phyloP scores from a whole-genome alignment of 2,329 filamentous ascomycete genomes.

The Epichloe gansuensis region DNA sequence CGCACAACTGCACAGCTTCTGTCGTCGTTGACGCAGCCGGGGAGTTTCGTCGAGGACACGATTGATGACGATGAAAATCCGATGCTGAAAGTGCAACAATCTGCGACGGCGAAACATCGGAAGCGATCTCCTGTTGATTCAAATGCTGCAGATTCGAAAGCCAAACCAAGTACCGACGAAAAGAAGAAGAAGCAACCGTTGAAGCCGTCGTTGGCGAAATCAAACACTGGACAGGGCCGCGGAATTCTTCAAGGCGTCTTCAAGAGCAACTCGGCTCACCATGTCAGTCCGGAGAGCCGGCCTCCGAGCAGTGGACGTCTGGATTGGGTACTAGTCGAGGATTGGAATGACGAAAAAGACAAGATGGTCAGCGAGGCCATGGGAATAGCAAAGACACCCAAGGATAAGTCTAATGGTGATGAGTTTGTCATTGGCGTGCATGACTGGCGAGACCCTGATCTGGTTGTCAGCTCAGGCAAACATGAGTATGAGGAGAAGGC shows the following conservation, averaged over 20 bases:
- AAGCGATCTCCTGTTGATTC: slow-evolving; percentile 16
- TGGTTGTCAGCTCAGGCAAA: slow-evolving; percentile 9
- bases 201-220: slow-evolving; percentile 11
- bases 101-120: slow-evolving; percentile 24
- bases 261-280: slow-evolving; percentile 15
- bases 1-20: slow-evolving; percentile 88
- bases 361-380: slow-evolving; percentile 28
- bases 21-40: slow-evolving; percentile 69
- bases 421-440: slow-evolving; percentile 73
- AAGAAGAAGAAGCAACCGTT: slow-evolving; percentile 11
- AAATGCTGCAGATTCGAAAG: slow-evolving; percentile 16
- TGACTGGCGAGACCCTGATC: slow-evolving; percentile 71
- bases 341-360: slow-evolving; percentile 47
- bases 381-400: slow-evolving; percentile 13
- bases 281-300: slow-evolving; percentile 40
- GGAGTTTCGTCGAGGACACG: slow-evolving; percentile 47
- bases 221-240: not conserved
- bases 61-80: slow-evolving; percentile 48
- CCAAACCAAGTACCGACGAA: slow-evolving; percentile 15
- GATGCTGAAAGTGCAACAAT: slow-evolving; percentile 38
- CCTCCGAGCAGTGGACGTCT: slow-evolving; percentile 61
- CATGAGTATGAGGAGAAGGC: slow-evolving; percentile 4
- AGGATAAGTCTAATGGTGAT: slow-evolving; percentile 13
- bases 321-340: slow-evolving; percentile 58
- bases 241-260: not conserved